phyloP scores from a whole-genome alignment of 1,284 basidiomycete genomes.

The Ustilago crameri region DNA sequence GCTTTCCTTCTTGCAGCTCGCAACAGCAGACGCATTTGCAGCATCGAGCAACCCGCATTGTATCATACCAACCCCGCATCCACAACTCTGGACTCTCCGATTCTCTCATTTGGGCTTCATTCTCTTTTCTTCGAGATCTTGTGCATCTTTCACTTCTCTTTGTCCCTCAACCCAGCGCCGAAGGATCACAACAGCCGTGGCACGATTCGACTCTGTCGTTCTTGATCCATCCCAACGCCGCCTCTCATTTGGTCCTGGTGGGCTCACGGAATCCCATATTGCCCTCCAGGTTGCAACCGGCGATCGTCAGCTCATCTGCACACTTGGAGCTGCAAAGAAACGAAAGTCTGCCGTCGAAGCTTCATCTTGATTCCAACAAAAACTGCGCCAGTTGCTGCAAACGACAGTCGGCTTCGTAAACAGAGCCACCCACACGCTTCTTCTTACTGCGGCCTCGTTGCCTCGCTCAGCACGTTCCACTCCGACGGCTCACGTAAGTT shows the following conservation, averaged over 20 bases:
- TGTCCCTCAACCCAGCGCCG: too few species aligned
- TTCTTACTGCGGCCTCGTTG: background rate
- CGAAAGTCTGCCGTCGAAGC: constrained; percentile 12
- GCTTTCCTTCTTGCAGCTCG: background rate
- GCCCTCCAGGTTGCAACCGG: constrained; percentile 7
- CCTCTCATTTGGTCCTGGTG: constrained; percentile 1
- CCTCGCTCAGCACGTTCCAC: constrained; percentile 17
- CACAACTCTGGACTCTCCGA: background rate
- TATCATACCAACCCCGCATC: constrained; percentile 11
- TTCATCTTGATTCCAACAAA: constrained; percentile 16
- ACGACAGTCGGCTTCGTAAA: constrained; percentile 16
- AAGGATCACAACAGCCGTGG: background rate
- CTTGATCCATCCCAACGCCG: background rate
- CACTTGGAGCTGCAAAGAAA: constrained; percentile 10
- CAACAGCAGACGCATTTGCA: constrained; percentile 8
- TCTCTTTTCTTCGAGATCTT: background rate
- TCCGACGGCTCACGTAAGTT: constrained; percentile 23
- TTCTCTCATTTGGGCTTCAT: constrained; percentile 7
- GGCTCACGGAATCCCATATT: constrained; percentile 3
- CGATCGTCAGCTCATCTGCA: constrained; percentile 15
- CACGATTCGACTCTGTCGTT: background rate
- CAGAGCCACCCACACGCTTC: background rate
- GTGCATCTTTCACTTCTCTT: background rate
- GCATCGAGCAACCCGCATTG: constrained; percentile 13
- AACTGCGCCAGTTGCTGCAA: constrained; percentile 9